Conservation (phyloP, 2,329 filamentous ascomycete species). For the Trichoderma pleuroti region DNA sequence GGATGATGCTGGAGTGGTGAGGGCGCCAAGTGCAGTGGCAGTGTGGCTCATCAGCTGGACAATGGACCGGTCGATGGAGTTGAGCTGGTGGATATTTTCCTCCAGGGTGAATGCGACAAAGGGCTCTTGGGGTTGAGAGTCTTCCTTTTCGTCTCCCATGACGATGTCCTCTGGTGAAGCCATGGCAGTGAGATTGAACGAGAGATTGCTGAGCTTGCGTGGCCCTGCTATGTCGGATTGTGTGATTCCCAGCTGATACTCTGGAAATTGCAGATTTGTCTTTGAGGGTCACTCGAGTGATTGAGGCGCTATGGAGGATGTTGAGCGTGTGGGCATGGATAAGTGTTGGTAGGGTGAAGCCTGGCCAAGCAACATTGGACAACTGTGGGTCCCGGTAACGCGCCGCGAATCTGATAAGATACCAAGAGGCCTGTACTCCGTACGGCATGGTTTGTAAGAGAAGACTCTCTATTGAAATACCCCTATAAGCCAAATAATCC, state of each 20-base stretch:
- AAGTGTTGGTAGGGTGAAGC: background rate
- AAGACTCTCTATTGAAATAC: background rate
- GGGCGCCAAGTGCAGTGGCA: constrained; percentile 43
- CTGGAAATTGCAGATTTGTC: background rate
- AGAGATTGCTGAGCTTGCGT: background rate
- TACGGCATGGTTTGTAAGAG: background rate
- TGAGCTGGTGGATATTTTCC: constrained; percentile 77
- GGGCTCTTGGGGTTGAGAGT: constrained; percentile 39
- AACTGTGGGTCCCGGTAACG: constrained; percentile 8
- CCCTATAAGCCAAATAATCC: background rate
- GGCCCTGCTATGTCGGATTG: background rate
- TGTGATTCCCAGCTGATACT: background rate
- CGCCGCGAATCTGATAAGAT: constrained; percentile 6
- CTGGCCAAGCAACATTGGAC: background rate
- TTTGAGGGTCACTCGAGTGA: background rate
- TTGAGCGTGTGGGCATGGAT: background rate
- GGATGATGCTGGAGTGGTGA: constrained; percentile 36
- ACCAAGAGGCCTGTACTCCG: background rate
- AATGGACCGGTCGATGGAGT: constrained; percentile 66
- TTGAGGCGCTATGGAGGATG: background rate
- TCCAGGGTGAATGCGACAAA: constrained; percentile 71
- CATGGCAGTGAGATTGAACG: constrained; percentile 26
- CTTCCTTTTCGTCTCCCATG: constrained; percentile 30
- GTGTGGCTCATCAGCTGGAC: constrained; percentile 43
- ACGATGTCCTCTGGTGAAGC: constrained; percentile 31